phyloP scores from a whole-genome alignment of 331 rosid genomes.

The Dryas integrifolia region DNA sequence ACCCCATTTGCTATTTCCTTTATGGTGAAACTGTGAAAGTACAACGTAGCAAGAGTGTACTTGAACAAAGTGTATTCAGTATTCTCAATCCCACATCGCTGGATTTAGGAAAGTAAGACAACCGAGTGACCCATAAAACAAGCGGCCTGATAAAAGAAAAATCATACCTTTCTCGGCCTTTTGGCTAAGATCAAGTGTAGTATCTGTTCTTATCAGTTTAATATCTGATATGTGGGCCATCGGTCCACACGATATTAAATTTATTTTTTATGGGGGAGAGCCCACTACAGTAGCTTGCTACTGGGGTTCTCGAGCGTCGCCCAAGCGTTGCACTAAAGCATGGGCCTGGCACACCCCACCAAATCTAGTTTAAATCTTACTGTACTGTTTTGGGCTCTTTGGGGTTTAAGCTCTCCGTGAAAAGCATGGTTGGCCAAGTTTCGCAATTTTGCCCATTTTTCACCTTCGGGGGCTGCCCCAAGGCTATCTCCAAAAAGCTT shows the following conservation, averaged over 20 bases:
- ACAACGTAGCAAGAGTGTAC: no score
- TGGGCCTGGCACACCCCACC: slow-evolving; percentile 4
- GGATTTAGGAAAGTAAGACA: no score
- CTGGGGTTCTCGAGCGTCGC: neutral
- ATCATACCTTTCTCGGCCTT: slow-evolving; percentile 11
- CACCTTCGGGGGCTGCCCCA: slow-evolving; percentile 13
- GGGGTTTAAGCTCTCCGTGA: slow-evolving; percentile 15
- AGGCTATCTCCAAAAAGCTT: slow-evolving; percentile 31
- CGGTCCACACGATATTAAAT: slow-evolving; percentile 8
- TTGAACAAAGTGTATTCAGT: no score
- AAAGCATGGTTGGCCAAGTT: slow-evolving; percentile 31
- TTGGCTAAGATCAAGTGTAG: slow-evolving; percentile 17
- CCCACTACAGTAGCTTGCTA: slow-evolving; percentile 1
- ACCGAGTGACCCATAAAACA: neutral
- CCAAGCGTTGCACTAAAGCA: neutral
- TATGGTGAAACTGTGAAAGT: no score
- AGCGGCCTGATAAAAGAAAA: accelerated
- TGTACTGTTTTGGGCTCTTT: no score
- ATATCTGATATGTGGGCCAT: slow-evolving; percentile 14
- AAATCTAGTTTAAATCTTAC: neutral
- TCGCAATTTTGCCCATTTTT: slow-evolving; percentile 29
- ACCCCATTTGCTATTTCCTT: no score
- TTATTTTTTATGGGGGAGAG: slow-evolving; percentile 5
- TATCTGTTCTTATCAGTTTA: slow-evolving; percentile 22
- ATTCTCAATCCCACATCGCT: no score